Percentiles rank a stretch among this genome's conserved stretches.
phyloP scores from a whole-genome alignment of 2,329 filamentous ascomycete genomes.

The Rhinocladiella mackenziei region DNA sequence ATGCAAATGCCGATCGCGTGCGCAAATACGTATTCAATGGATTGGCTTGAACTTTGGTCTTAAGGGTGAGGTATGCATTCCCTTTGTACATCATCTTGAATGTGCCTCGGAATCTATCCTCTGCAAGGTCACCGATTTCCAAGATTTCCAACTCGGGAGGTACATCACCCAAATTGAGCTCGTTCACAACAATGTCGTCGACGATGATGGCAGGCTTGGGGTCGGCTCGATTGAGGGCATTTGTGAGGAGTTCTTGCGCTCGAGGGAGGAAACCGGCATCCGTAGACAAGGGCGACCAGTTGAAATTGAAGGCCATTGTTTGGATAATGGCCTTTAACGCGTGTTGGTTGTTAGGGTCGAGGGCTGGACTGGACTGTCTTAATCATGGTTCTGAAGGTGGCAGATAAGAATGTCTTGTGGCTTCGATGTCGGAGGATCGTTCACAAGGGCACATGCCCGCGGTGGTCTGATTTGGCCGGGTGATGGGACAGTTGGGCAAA shows the following conservation, averaged over 20 bases:
- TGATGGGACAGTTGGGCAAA: constrained; percentile 7
- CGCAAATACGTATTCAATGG: constrained; percentile 92
- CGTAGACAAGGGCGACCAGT: constrained; percentile 98
- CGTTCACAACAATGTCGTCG: constrained; percentile 88
- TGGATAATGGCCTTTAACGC: neutral
- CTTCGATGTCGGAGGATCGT: constrained; percentile 1
- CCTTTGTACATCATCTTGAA: constrained; percentile 99
- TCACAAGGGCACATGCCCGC: constrained; percentile 12
- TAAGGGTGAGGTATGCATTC: constrained; percentile 90
- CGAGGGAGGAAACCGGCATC: constrained; percentile 87
- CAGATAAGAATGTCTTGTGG: neutral
- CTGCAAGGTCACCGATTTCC: constrained; percentile 94
- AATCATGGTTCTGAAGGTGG: constrained; percentile 4
- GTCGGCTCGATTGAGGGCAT: constrained; percentile 92
- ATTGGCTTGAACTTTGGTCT: constrained; percentile 96
- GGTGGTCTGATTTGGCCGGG: constrained; percentile 15
- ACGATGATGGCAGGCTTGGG: constrained; percentile 99
- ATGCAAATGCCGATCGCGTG: constrained; percentile 87
- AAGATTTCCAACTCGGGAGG: constrained; percentile 94
- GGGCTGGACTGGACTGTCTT: neutral
- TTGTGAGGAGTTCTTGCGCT: constrained; percentile 88
- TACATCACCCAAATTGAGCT: constrained; percentile 91
- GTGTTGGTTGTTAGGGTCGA: constrained; percentile 1
- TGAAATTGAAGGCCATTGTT: constrained; percentile 99
- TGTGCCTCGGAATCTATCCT: constrained; percentile 94